Conservation (phyloP, 1,139 yeast genomes). For the Diutina pseudorugosa region DNA sequence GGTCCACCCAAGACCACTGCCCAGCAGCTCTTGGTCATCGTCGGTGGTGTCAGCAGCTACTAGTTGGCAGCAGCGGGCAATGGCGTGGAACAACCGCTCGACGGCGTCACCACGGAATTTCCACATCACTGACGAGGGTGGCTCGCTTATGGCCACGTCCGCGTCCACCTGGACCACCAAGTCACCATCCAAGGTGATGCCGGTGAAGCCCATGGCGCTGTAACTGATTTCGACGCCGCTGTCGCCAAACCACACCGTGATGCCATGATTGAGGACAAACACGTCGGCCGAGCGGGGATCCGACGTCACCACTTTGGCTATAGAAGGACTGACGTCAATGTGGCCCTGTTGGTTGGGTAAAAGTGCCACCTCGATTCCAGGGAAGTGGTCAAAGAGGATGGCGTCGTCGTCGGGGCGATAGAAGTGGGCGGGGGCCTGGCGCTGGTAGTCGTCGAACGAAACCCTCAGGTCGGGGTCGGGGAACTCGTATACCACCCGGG, state of each 20-base stretch:
- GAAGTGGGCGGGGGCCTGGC: constrained; percentile 29
- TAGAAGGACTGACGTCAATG: constrained; percentile 8
- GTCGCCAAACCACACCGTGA: constrained; percentile 26
- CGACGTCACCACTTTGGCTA: constrained; percentile 10
- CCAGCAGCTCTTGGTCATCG: constrained; percentile 10
- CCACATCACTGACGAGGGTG: not conserved
- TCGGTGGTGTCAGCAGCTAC: constrained; percentile 14
- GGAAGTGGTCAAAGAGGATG: constrained; percentile 26
- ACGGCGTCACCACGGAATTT: not conserved
- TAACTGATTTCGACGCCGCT: constrained; percentile 31
- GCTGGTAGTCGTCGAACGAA: constrained; percentile 19
- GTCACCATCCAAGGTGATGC: constrained; percentile 14
- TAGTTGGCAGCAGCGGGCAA: constrained; percentile 28
- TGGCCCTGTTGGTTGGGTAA: not conserved
- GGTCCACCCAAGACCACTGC: constrained; percentile 13
- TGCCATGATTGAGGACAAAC: constrained; percentile 26
- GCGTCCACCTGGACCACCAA: constrained; percentile 20
- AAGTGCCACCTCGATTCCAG: constrained; percentile 11
- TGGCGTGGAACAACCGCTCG: constrained; percentile 19
- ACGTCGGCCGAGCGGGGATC: constrained; percentile 10
- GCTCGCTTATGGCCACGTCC: not conserved
- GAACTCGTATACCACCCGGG: constrained; percentile 15
- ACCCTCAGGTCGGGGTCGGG: constrained; percentile 35
- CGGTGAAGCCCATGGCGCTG: constrained; percentile 26
- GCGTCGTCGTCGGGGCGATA: constrained; percentile 27